A percentile compares a stretch with the other conserved stretches of the same genome.
Conservation (phyloP, 2,329 filamentous ascomycete genomes). For the Sporothrix dimorphospora region DNA sequence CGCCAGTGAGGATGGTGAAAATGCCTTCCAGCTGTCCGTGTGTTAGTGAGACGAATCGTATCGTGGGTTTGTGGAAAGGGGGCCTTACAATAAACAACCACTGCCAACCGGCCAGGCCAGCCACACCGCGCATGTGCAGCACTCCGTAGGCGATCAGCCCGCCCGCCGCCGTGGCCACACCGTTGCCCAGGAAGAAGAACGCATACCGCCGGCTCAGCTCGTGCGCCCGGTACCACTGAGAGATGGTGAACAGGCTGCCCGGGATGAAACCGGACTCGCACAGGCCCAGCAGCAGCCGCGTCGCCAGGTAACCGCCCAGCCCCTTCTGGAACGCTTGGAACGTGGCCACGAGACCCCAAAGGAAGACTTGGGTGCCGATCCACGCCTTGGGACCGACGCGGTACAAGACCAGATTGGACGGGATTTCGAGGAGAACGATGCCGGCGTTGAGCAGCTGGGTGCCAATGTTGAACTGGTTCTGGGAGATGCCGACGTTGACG, state of each 20-base stretch:
- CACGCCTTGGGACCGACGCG: conserved; percentile 55
- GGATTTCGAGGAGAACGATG: conserved; percentile 36
- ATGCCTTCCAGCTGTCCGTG: conserved; percentile 49
- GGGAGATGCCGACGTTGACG: conserved; percentile 43
- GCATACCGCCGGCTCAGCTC: conserved; percentile 58
- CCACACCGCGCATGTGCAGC: conserved; percentile 53
- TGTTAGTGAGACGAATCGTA: not conserved
- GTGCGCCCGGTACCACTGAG: conserved; percentile 57
- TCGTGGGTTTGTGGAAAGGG: not conserved
- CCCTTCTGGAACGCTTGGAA: conserved; percentile 57
- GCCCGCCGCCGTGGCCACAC: conserved; percentile 51
- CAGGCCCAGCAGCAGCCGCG: conserved; percentile 55
- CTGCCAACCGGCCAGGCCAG: conserved; percentile 56
- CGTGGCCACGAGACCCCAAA: conserved; percentile 56
- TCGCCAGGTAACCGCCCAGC: conserved; percentile 52
- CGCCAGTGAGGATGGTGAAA: conserved; percentile 52
- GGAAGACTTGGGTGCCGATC: conserved; percentile 57
- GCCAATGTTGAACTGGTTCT: conserved; percentile 52
- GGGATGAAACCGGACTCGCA: conserved; percentile 61
- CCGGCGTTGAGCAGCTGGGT: conserved; percentile 44
- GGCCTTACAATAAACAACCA: conserved; percentile 51
- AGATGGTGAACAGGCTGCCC: conserved; percentile 54
- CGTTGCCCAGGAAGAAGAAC: conserved; percentile 60
- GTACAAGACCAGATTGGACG: conserved; percentile 53
- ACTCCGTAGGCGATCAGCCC: conserved; percentile 51